Evolutionary conservation across 768 basidiomycete species (phyloP), one percentile per base, ranked within the genome.

Genomic region (Ramaria sp.): DNA sequence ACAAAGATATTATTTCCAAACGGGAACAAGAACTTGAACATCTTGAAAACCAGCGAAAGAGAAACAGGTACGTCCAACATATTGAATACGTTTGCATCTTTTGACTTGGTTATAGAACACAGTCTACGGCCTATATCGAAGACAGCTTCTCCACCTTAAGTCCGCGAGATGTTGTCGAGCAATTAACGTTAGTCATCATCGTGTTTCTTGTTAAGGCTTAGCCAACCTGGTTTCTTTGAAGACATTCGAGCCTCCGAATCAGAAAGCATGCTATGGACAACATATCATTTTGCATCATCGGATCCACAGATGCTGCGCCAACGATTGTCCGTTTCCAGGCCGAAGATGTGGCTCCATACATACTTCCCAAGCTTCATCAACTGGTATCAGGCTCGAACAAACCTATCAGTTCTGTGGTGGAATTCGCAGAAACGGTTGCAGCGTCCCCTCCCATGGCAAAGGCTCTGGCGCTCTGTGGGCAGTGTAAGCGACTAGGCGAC

Each of bases 181-280:
- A 56, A 47, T 37, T 61, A 39, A 60, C 59, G 61, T 61, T 12
- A 16, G 57, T 55, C n/a, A 18, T 18, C 44, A 32, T 47, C 41
- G 24, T 43, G 15, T 39, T 22, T n/a, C 20, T 42, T 39, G 16
- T 25, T 5, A 16, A 24, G 43, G n/a, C 28, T 36, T 15, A 32
- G 10, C 5, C 30, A 38, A 24, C 34, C 42, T 27, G 50, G 49
- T 7, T 38, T 27, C 32, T 44, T 5, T n/a, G 30, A 48, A 61
- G 61, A 34, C 48, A 60, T 41, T 58, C 61, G 18, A 61, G 61
- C 45, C 41, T 41, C 27, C 58, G 56, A 9, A 37, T 61, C 24
- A 58, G 61, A 45, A 55, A 61, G 24, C 61, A 61, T 54, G 56
- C 52, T 15, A 61, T 61, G 61, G 56, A 58, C 27, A 61, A 61